phyloP scores from a whole-genome alignment of 2,329 filamentous ascomycete genomes.

The Penicillium sp. region DNA sequence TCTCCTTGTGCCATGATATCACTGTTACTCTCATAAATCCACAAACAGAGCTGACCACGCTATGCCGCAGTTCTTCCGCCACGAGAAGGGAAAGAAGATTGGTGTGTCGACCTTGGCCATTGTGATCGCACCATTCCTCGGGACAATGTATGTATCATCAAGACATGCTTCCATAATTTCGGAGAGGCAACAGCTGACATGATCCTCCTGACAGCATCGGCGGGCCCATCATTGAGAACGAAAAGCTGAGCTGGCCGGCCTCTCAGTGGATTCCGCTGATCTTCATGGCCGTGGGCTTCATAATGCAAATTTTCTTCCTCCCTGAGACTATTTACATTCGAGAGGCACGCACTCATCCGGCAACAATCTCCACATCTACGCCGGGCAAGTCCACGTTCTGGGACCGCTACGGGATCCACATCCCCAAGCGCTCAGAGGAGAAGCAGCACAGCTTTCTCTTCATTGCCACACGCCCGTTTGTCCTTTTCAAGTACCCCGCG shows the following conservation, averaged over 20 bases:
- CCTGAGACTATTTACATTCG: slow-evolving; percentile 8
- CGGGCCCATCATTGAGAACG: slow-evolving; percentile 5
- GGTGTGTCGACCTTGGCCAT: slow-evolving; percentile 7
- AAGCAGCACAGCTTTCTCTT: slow-evolving; percentile 7
- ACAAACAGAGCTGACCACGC: neutral
- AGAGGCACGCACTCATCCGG: slow-evolving; percentile 1
- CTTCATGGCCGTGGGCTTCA: slow-evolving; percentile 4
- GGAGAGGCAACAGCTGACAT: slow-evolving; percentile 1
- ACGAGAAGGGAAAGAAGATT: slow-evolving; percentile 8
- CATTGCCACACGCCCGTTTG: slow-evolving; percentile 7
- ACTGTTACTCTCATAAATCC: neutral
- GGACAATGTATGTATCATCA: slow-evolving; percentile 5
- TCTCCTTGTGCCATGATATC: neutral
- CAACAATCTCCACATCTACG: neutral
- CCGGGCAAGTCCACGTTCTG: slow-evolving; percentile 1
- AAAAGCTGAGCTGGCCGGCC: slow-evolving; percentile 5
- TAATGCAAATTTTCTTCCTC: slow-evolving; percentile 8
- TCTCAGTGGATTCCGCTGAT: slow-evolving; percentile 8
- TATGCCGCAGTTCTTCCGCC: slow-evolving; percentile 3
- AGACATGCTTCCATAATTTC: neutral
- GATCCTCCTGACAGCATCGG: slow-evolving; percentile 1
- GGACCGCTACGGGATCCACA: slow-evolving; percentile 5
- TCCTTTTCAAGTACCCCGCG: slow-evolving; percentile 6
- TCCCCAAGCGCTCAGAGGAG: slow-evolving; percentile 6
- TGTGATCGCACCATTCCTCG: slow-evolving; percentile 4